Conservation (phyloP, 2,329 filamentous ascomycete species). For the Trichoderma sp. region DNA sequence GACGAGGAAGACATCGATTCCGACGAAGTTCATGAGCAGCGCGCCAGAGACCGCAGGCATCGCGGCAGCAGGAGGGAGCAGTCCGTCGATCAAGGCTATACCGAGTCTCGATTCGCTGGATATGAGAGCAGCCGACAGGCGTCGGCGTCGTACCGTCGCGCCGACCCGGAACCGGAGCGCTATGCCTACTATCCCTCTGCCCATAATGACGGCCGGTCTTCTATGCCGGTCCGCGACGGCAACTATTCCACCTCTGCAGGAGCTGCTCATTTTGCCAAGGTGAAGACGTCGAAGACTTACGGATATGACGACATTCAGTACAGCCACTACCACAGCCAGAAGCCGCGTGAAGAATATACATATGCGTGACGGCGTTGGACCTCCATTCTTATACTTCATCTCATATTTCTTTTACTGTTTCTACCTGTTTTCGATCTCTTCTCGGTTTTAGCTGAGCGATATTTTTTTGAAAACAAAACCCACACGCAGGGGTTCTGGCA, state of each 20-base stretch:
- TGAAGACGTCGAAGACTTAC: conserved; percentile 35
- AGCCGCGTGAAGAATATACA: conserved; percentile 26
- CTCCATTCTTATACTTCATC: conserved; percentile 14
- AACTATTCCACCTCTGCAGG: conserved; percentile 30
- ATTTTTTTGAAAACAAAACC: conserved; percentile 10
- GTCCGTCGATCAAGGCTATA: conserved; percentile 31
- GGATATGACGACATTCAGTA: conserved; percentile 33
- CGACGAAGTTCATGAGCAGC: conserved; percentile 34
- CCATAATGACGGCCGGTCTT: conserved; percentile 29
- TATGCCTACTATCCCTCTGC: conserved; percentile 27
- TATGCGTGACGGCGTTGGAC: conserved; percentile 25
- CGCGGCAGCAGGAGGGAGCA: conserved; percentile 36
- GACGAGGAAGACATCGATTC: conserved; percentile 35
- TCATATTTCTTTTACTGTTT: conserved; percentile 16
- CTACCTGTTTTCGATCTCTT: neutral
- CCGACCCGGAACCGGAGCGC: conserved; percentile 26
- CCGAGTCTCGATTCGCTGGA: conserved; percentile 33
- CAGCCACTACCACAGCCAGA: conserved; percentile 24
- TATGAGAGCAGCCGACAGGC: conserved; percentile 29
- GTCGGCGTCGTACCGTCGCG: conserved; percentile 32
- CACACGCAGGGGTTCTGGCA: neutral
- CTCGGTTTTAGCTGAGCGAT: neutral
- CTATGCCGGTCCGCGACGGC: conserved; percentile 31
- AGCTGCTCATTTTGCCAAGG: conserved; percentile 29
- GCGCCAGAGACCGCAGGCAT: conserved; percentile 33